Conservation (phyloP, 495 filamentous ascomycete species). For the Pyrenula massariospora region DNA sequence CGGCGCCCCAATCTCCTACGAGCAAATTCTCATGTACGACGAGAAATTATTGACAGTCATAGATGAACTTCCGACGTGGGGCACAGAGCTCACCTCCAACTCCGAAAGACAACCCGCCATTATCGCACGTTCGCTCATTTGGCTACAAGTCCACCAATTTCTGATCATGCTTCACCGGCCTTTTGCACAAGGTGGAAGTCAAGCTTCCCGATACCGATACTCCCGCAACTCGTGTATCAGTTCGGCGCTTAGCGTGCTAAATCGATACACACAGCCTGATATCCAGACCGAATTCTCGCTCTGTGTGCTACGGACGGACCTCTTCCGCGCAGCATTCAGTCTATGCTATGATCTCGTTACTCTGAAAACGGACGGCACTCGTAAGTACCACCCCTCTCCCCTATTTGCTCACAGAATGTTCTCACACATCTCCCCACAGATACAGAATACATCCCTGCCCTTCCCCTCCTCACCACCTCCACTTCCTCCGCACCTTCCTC, state of each 20-base stretch:
- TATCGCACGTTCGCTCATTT: conserved; percentile 10
- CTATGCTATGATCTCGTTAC: conserved; percentile 12
- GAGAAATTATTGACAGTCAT: conserved; percentile 13
- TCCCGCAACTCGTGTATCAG: conserved; percentile 16
- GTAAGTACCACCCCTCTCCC: neutral
- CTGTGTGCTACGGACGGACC: conserved; percentile 12
- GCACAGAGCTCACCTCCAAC: neutral
- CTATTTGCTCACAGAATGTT: conserved; percentile 6
- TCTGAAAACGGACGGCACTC: neutral
- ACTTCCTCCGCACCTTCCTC: conserved; percentile 6
- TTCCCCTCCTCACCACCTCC: conserved; percentile 3
- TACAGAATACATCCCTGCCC: neutral
- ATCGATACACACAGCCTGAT: conserved; percentile 7
- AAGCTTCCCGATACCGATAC: conserved; percentile 8
- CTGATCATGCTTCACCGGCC: conserved; percentile 19
- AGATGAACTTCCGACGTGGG: conserved; percentile 13
- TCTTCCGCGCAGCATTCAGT: conserved; percentile 11
- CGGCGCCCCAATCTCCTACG: conserved; percentile 9
- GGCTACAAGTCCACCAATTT: conserved; percentile 18
- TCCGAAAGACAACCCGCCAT: neutral
- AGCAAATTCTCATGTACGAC: conserved; percentile 16
- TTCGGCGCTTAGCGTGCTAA: conserved; percentile 9
- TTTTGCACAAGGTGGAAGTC: conserved; percentile 11
- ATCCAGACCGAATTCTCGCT: conserved; percentile 3
- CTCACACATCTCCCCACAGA: too few relatives aligned